phyloP scores from a whole-genome alignment of 2,329 filamentous ascomycete species.

The Clonostachys chloroleuca region DNA sequence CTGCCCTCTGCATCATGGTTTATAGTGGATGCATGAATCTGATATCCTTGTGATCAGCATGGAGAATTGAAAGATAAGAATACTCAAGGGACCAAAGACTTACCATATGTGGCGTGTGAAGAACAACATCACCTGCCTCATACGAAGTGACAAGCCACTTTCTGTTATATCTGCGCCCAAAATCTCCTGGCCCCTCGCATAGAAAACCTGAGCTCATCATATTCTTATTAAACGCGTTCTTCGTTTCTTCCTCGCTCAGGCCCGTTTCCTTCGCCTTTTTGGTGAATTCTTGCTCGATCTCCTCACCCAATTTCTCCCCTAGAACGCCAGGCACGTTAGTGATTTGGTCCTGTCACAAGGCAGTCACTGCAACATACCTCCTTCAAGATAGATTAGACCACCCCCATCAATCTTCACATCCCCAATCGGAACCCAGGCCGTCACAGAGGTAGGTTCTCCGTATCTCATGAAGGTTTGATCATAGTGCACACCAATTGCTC shows the following conservation, averaged over 20 bases:
- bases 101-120: constrained; percentile 29
- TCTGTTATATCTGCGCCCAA: constrained; percentile 16
- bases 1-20: constrained; percentile 45
- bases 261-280: constrained; percentile 40
- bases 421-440: constrained; percentile 54
- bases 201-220: constrained; percentile 54
- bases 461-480: constrained; percentile 54
- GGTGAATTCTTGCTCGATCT: constrained; percentile 45
- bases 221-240: constrained; percentile 49
- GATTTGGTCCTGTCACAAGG: constrained; percentile 1
- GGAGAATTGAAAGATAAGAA: constrained; percentile 1
- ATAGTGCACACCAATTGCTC: constrained; percentile 56
- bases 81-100: not conserved
- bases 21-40: constrained; percentile 54
- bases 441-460: constrained; percentile 49
- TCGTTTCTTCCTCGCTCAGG: constrained; percentile 45
- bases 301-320: constrained; percentile 29
- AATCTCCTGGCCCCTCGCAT: constrained; percentile 37
- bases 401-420: constrained; percentile 49
- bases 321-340: constrained; percentile 1
- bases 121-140: constrained; percentile 32
- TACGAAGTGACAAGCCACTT: constrained; percentile 29
- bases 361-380: constrained; percentile 20
- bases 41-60: not conserved
- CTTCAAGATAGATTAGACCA: constrained; percentile 55